phyloP scores from a whole-genome alignment of 768 basidiomycete species.

The Boletus rubescentipes region DNA sequence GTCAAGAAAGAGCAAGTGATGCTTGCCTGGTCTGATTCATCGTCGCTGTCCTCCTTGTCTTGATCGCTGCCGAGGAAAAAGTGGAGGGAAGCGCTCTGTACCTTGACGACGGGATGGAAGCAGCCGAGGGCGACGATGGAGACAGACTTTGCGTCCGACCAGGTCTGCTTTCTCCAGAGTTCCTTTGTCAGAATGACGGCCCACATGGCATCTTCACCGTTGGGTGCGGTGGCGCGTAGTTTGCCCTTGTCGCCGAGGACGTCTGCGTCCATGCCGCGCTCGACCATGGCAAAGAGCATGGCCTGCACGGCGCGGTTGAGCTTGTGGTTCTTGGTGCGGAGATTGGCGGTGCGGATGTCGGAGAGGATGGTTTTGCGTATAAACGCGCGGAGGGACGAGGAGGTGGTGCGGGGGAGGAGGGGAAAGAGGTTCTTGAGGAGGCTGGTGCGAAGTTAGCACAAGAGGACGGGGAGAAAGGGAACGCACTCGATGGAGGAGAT shows the following conservation, averaged over 20 bases:
- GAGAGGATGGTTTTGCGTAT: constrained; percentile 93
- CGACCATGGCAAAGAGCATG: constrained; percentile 95
- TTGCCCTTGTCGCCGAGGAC: constrained; percentile 85
- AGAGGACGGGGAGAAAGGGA: neutral
- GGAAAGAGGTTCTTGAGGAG: constrained; percentile 92
- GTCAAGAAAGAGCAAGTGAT: neutral
- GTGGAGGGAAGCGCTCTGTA: constrained; percentile 90
- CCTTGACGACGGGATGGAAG: constrained; percentile 91
- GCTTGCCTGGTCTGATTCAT: constrained; percentile 55
- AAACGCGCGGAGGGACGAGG: constrained; percentile 74
- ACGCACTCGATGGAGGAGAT: constrained; percentile 90
- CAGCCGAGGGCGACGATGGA: constrained; percentile 90
- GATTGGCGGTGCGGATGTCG: constrained; percentile 90
- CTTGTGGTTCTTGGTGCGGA: constrained; percentile 88
- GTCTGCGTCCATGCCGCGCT: constrained; percentile 83
- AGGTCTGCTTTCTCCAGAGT: constrained; percentile 90
- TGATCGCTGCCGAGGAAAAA: constrained; percentile 95
- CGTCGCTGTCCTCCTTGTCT: constrained; percentile 67
- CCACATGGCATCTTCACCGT: constrained; percentile 93
- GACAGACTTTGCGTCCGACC: constrained; percentile 91
- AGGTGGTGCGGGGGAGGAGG: constrained; percentile 90
- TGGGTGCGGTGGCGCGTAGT: constrained; percentile 43
- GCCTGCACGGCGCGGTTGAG: constrained; percentile 95
- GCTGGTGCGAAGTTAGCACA: constrained; percentile 40
- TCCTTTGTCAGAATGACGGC: constrained; percentile 92